Conservation (phyloP, 2,329 filamentous ascomycete genomes). For the Botrytis tulipae region DNA sequence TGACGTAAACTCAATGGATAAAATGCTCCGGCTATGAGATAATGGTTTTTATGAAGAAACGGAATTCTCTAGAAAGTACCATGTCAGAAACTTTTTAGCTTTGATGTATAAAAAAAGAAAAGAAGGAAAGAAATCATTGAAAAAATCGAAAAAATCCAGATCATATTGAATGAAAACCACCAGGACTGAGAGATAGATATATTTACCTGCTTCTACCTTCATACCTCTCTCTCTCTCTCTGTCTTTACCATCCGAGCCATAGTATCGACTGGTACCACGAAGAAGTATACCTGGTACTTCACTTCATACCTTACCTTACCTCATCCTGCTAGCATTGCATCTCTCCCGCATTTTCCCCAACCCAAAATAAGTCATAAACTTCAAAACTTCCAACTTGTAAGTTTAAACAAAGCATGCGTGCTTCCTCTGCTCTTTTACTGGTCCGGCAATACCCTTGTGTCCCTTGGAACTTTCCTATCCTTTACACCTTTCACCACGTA, state of each 20-base stretch:
- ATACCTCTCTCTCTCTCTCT: too few relatives aligned
- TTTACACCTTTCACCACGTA: neutral
- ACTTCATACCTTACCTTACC: neutral
- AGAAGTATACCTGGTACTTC: neutral
- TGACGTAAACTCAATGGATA: conserved; percentile 14
- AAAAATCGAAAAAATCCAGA: neutral
- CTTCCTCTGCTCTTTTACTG: neutral
- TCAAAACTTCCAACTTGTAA: neutral
- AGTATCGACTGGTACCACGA: neutral
- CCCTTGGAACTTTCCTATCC: neutral
- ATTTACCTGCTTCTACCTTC: neutral
- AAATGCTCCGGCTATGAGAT: conserved; percentile 11
- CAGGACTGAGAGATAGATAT: neutral
- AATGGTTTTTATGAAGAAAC: conserved; percentile 4
- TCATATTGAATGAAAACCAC: neutral
- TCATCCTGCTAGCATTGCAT: neutral
- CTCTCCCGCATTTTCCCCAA: neutral
- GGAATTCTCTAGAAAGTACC: neutral
- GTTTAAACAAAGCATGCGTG: neutral
- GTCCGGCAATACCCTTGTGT: conserved; percentile 3
- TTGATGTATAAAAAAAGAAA: neutral
- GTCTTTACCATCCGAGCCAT: too few relatives aligned
- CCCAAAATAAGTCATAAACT: neutral
- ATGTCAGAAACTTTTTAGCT: neutral
- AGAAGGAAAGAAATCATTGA: too few relatives aligned